phyloP scores from a whole-genome alignment of 2,329 filamentous ascomycete genomes.

The Alternaria sp. region DNA sequence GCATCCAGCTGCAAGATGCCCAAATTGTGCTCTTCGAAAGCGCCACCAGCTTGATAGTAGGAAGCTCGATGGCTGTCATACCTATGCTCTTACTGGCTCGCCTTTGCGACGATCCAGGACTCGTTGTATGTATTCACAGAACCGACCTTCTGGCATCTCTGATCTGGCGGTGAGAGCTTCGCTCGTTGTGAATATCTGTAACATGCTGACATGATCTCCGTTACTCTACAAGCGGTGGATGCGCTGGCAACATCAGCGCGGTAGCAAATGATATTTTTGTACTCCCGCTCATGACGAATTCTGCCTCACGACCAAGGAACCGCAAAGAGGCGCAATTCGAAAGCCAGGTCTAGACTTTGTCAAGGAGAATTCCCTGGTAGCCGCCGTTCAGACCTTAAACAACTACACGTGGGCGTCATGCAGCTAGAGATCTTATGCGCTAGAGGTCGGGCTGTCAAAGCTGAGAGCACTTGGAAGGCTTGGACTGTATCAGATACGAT shows the following conservation, averaged over 20 bases:
- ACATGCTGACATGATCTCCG: neutral
- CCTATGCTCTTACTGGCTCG: neutral
- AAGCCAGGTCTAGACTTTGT: neutral
- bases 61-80: too few relatives aligned
- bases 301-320: too few relatives aligned
- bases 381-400: neutral
- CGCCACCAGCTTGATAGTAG: neutral
- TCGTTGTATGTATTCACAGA: neutral
- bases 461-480: neutral
- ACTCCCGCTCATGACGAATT: accelerated
- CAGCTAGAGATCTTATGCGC: neutral
- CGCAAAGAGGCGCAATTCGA: too few relatives aligned
- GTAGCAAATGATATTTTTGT: neutral
- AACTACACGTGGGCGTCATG: neutral
- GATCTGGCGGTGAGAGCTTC: neutral
- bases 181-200: neutral
- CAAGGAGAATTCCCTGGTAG: neutral
- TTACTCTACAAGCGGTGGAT: neutral
- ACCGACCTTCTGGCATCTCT: too few relatives aligned
- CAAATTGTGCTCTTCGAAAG: neutral
- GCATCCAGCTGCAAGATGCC: too few relatives aligned
- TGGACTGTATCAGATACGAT: neutral
- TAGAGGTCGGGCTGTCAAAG: neutral
- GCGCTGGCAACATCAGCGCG: neutral
- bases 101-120: neutral